Evolutionary conservation across 257 asterid species (phyloP), one percentile per base, ranked within the genome.

Genomic region (Jacaranda copaia): DNA sequence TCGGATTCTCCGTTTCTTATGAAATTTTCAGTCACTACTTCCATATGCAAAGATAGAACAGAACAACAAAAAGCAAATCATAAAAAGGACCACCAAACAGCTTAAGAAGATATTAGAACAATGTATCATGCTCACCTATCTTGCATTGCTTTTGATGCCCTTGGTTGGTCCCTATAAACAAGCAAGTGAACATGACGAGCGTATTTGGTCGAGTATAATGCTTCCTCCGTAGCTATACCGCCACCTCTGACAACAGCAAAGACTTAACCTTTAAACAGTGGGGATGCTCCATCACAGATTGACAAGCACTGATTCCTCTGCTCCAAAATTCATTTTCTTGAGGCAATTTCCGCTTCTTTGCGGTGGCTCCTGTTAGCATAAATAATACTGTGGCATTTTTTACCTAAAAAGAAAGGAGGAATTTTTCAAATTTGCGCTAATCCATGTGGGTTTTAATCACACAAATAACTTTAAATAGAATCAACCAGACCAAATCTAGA

Each of bases 221-320:
- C 99, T 85, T 96, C 99, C 88, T 93, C 99, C 19, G 99, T 93
- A 72, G 99, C 99, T 14, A 98, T 93, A 89, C 93, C 99, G 72
- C 99, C 99, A 12, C 99, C 99, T 63, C 99, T 98, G 77, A 96
- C 99, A 70, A 96, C 99, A 79, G 97, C 99, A 71, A 96, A 97
- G 77, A 93, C 95, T 87, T 96, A 97, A 39, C 97, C 84, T 83
- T 96, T 96, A 77, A 91, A 96, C 73, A 93, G 83, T n/a, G 98
- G 99, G 0, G 99, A 96, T 70, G 99, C 98, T 74, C 99, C 99
- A 84, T 96, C 99, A 85, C 99, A 96, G 53, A 96, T 96, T 74
- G 99, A 78, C 99, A 96, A 15, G 99, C 99, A 85, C 99, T 96
- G 75, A 96, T 93, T 81, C 99, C 99, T 85, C 98, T 88, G 79